These are phyloP conservation scores for Albatrellus ellisii DNA, from an alignment of 768 basidiomycete species.

Conservation along the genomic window DNA sequence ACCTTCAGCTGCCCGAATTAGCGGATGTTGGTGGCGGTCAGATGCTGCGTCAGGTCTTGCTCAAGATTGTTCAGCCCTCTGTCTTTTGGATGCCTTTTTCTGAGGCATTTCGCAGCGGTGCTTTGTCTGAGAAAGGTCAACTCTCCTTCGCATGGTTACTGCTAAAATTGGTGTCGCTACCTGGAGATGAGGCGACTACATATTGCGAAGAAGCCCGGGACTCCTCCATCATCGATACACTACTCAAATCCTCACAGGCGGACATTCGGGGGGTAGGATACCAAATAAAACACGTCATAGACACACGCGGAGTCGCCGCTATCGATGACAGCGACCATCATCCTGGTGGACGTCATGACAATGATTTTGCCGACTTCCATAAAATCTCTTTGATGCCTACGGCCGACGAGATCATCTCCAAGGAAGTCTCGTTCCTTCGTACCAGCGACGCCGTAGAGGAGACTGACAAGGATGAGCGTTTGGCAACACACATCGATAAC, in stretches of 20 bases:
- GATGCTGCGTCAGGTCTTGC: background rate
- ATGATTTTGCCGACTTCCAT: constrained; percentile 50
- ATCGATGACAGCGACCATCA: constrained; percentile 16
- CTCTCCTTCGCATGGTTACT: background rate
- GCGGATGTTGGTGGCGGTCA: background rate
- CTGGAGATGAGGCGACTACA: background rate
- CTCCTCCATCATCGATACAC: constrained; percentile 15
- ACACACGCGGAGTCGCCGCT: constrained; percentile 16
- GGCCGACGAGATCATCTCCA: constrained; percentile 38
- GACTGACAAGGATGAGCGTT: constrained; percentile 26
- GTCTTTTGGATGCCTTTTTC: background rate
- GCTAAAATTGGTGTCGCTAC: background rate
- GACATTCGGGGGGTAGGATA: constrained; percentile 21
- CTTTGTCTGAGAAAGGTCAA: background rate
- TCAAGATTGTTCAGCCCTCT: background rate
- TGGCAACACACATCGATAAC: constrained; percentile 44
- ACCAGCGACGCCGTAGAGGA: constrained; percentile 22
- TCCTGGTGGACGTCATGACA: constrained; percentile 60
- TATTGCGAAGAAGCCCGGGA: background rate
- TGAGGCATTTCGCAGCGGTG: background rate
- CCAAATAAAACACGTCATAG: constrained; percentile 28
- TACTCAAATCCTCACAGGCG: constrained; percentile 16
- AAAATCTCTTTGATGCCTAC: constrained; percentile 52
- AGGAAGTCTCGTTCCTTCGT: constrained; percentile 34
- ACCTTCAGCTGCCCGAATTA: background rate